Base-by-base conservation (phyloP, 2,329 filamentous ascomycete genomes). In the Trichoderma sp. region DNA sequence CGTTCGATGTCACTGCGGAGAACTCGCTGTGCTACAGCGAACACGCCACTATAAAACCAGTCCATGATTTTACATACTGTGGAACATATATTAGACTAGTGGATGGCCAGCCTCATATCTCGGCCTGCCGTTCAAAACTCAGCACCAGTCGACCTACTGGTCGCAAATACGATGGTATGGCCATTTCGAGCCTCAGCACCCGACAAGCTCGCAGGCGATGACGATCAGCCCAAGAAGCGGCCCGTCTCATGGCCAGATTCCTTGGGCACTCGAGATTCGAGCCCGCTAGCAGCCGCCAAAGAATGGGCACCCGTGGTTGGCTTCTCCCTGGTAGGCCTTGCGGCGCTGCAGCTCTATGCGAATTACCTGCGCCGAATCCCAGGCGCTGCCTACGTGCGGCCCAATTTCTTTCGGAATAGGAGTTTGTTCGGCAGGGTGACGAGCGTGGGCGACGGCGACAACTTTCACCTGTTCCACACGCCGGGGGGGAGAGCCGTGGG, bases 401-500 rank as follows among this genome's bases (percentile, higher is more conserved):
- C 93, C 2, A 84, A 85, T 12, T 92, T 91, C 78, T 95, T 95
- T 79, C 89, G 93, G 59, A 90, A 85, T 73, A 88, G 93, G 76
- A 95, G 89, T 75, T 79, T 99, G 55, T 92, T 95, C 76, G 96
- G 96, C 15, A 88, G 88, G 73, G 96, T 98, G 55, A 98, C 95
- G 13, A 94, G 93, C 76, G 96, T 99, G 28, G 96, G 97, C 55
- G 96, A 99, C 85, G 97, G 94, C 4, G 96, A 99, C 81, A 95
- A 95, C 79, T 98, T 99, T 80, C 92, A 96, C 76, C 81, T 99
- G 62, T 99, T 92, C 80, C 96, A 99, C 81, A 98, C 94, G 0
- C 96, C 96, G 0, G 95, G 95, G n/a, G 96, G 96, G 12, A 87
- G 90, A 75, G 81, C 95, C 66, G 87, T 92, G 12, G 96, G 96